Base-by-base conservation (phyloP, 768 basidiomycete genomes). In the Boletellus ananiceps region DNA sequence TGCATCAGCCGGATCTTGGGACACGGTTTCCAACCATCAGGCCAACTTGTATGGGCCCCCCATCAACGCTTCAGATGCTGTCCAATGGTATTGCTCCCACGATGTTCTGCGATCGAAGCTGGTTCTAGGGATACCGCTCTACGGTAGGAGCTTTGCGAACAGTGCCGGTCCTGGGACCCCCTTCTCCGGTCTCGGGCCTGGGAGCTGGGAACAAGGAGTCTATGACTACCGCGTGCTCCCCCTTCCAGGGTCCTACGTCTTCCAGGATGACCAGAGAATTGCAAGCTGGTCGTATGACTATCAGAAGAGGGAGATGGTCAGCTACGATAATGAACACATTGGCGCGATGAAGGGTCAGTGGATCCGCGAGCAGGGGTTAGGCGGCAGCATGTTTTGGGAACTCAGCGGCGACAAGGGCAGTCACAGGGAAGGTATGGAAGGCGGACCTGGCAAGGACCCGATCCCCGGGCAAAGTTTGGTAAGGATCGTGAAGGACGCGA, bases 331-430 rank as follows among this genome's bases (percentile, higher is more conserved):
- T 37, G 86, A 84, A 47, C 70, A 79, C 18, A 76, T 88, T 2
- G 90, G 78, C 2, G 65, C 67, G 44, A 77, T 78, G 77, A 93
- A 94, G 66, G 90, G 88, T 13, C 75, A 78, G 50, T 97, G 86
- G 72, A 93, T 98, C 62, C 73, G 72, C 58, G 75, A 79, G 32
- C 79, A 86, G 61, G 79, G 81, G 0, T 71, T 98, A 4, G 90
- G 88, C 6, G 96, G 96, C 0, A 88, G 86, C 47, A 99, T 99
- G 96, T 86, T 86, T 57, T 93, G 90, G 91, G 91, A 94, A 65
- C 73, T 95, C 36, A 87, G 85, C 57, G 92, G 90, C 2, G 95
- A 97, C 70, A 91, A 92, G 65, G 81, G 81, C 1, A 70, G 70
- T 5, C 57, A 65, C 27, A 77, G 87, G 44, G 81, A 86, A 34